Percentiles rank a stretch among this genome's conserved stretches.
Evolutionary conservation across 2,329 filamentous ascomycete species (phyloP).

Genomic region (Colletotrichum salicis): DNA sequence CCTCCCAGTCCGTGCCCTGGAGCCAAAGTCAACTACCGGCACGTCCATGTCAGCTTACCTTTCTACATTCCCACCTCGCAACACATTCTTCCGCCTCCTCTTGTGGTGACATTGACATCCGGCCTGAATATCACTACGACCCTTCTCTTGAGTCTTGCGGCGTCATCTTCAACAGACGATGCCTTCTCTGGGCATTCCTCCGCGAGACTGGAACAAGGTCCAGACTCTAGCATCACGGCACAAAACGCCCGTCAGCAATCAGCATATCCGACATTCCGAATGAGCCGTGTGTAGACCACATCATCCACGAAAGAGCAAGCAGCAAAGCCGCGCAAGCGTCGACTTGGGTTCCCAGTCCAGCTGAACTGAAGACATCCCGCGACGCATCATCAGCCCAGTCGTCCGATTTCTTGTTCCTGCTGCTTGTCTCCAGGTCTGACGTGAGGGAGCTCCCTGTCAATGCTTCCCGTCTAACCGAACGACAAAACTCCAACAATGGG

Average conservation of each 20-base stretch:
- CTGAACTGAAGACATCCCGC: not conserved
- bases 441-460: not conserved
- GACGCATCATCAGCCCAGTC: not conserved
- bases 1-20: not conserved
- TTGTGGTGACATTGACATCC: not conserved
- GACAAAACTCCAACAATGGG: not conserved
- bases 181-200: not conserved
- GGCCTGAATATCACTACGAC: not conserved
- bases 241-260: not conserved
- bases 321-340: not conserved
- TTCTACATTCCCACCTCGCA: not conserved
- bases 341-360: not conserved
- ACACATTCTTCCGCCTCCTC: not conserved
- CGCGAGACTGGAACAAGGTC: not conserved
- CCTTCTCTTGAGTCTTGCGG: not conserved
- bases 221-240: not conserved
- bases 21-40: not conserved
- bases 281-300: not conserved
- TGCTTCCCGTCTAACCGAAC: not conserved
- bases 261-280: constrained; percentile 4
- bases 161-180: not conserved
- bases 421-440: not conserved
- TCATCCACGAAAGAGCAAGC: not conserved
- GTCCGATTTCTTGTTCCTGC: not conserved
- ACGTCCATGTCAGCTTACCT: not conserved